A percentile compares a stretch with the other conserved stretches of the same genome.
Conservation (phyloP, 106 monocot species). For the Platanthera zijinensis region DNA sequence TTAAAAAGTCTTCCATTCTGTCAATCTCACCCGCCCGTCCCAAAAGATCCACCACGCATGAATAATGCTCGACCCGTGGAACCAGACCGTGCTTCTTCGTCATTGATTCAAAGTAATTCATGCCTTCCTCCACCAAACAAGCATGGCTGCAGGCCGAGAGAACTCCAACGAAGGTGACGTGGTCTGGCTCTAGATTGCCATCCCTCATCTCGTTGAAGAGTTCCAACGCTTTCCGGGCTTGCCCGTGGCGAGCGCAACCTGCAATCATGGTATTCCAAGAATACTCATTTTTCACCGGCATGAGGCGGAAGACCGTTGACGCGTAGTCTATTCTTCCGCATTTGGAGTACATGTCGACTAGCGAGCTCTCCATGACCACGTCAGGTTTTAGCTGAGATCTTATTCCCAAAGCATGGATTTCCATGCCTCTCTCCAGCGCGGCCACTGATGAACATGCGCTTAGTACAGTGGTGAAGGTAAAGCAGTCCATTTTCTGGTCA, state of each 20-base stretch:
- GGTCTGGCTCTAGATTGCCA: constrained; percentile 34
- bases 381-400: constrained; percentile 34
- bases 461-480: constrained; percentile 56
- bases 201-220: constrained; percentile 55
- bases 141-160: constrained; percentile 82
- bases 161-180: constrained; percentile 69
- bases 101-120: constrained; percentile 56
- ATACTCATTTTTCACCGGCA: constrained; percentile 61
- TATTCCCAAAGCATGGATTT: constrained; percentile 66
- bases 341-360: constrained; percentile 93
- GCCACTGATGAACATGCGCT: constrained; percentile 73
- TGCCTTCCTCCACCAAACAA: constrained; percentile 66
- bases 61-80: constrained; percentile 70
- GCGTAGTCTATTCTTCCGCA: constrained; percentile 83
- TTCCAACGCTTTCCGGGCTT: constrained; percentile 44
- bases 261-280: constrained; percentile 92
- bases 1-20: constrained; percentile 49
- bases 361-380: constrained; percentile 66
- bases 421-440: constrained; percentile 72
- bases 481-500: constrained; percentile 53
- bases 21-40: constrained; percentile 58
- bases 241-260: constrained; percentile 72
- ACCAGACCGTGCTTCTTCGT: constrained; percentile 25
- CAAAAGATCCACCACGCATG: constrained; percentile 65
- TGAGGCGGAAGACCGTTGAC: constrained; percentile 37